Base-by-base conservation (phyloP, 2,329 filamentous ascomycete genomes). In the Colletotrichum orbiculare region DNA sequence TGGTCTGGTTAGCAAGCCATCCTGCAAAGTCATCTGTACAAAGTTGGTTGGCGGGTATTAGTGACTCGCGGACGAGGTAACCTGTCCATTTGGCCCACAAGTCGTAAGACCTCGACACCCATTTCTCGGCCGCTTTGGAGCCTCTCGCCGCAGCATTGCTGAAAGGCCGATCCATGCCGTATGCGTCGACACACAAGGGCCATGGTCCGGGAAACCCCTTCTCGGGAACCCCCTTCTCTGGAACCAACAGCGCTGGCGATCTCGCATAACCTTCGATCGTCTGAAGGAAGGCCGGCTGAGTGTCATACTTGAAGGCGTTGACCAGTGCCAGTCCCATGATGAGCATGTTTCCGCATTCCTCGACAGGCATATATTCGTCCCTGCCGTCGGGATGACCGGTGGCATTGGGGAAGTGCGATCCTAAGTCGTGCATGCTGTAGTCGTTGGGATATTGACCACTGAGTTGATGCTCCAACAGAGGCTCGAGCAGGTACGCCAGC, bases 361-460 rank as follows among this genome's bases (percentile, higher is more conserved):
- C 89, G 1, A 92, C 86, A 0, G 90, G 90, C 90, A 92, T 92
- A 71, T 91, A 91, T 73, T 92, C 90, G 70, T 92, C 90, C 2
- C 81, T 80, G 9, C 90, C 90, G 71, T 91, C 88, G 13, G 83
- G 74, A 71, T 94, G 91, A 2, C 91, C 91, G 0, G 90, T 93
- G n/a, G 90, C 83, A 69, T 93, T 93, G 2, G 91, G 91, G 74
- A 92, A 93, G 71, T 90, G 87, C 0, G 85, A 75, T 2, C 91
- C 91, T 34, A 93, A 80, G 76, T 94, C 91, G 73, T 93, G 91
- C 88, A 93, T 92, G 67, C 88, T 89, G 74, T 93, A 93, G 68
- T 90, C 83, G 72, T 95, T 95, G 8, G 93, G 93, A 73, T 96
- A 96, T 74, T 94, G 91, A 1, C 91, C 91, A 72, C 91, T 93